Base-by-base conservation (phyloP, 129 eudicot genomes). In the Ambrosia trifida region DNA sequence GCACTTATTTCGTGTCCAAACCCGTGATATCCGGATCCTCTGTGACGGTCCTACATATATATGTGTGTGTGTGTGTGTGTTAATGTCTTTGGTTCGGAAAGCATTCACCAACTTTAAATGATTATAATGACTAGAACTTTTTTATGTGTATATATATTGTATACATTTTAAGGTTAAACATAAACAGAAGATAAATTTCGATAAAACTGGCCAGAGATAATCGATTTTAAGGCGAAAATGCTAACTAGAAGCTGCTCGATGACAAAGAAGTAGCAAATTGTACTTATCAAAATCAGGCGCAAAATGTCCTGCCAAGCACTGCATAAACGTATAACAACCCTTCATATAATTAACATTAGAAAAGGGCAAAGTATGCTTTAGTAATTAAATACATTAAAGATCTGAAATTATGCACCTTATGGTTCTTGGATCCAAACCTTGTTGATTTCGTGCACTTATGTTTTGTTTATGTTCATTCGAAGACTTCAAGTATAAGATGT, bases 251-350 rank as follows among this genome's bases (percentile, higher is more conserved):
- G 82, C 84, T 93, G 98, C 88, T 89, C 96, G 46, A 93, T 85
- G 82, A 87, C 88, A 82, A 93, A 89, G 82, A 93, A 93, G 82
- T 93, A 93, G 83, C 96, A 87, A 46, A 93, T 83, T 35, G 96
- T 84, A 72, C 96, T 87, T 66, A 93, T 87, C 85, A 93, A 82
- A 74, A 93, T 90, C 11, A 94, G 95, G 77, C 90, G 90, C 81
- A 89, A 95, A 75, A 87, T 82, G 72, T 94, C 98, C 87, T 89
- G 96, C 96, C 98, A 94, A 12, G 87, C 88, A 68, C 98, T 94
- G 92, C 81, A 73, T 40, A 68, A 83, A 30, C 17, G 76, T 2
- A 20, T 57, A 62, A 24, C 17, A 66, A 56, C 43, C 40, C 46
- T 31, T 17, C 20, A 70, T 51, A 16, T 51, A 16, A n/a, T n/a